Base-by-base conservation (phyloP, 805 yeast genomes). In the Suhomyces prunicola region DNA sequence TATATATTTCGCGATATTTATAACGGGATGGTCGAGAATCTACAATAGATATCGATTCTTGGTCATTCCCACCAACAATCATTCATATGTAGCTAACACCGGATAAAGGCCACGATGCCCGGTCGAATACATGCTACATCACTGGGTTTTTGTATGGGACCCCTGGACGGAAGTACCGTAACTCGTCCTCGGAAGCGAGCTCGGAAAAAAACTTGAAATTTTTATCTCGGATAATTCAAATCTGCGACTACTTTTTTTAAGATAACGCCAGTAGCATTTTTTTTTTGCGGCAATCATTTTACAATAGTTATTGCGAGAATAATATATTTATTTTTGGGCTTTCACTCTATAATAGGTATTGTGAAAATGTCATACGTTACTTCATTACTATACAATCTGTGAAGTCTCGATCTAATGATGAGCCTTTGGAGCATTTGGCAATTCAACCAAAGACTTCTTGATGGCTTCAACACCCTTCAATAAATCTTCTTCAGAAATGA, bases 401-500 rank as follows among this genome's bases (percentile, higher is more conserved):
- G 41, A 15, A 39, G 23, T 17, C 42, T n/a, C 6, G 13, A 17
- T 19, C 42, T 78, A 81, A 54, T 73, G 82, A 42, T 61, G 73
- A 46, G 76, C 65, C 60, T 77, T 79, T 58, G 74, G 74, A 54
- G 76, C 86, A 54, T 68, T 79, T 66, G 87, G 86, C 65, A 85
- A 76, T 52, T 71, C 68, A 48, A 66, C 68, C 63, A 90, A 78
- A 15, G 89, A 77, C 59, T 77, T 63, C 69, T 79, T 78, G 62
- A 93, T 92, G 47, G 87, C 78, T 12, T 82, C 86, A 51, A 91
- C 86, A 65, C 97, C 97, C 72, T 82, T 85, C 59, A 83, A 71
- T 64, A 93, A 77, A 66, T 93, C 97, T 63, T 87, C 93, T 67
- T 91, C 86, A 31, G 92, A 82, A 59, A 93, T 93, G 41, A 91